Base-by-base conservation (phyloP, 2,329 filamentous ascomycete genomes). In the Epichloe baconii region DNA sequence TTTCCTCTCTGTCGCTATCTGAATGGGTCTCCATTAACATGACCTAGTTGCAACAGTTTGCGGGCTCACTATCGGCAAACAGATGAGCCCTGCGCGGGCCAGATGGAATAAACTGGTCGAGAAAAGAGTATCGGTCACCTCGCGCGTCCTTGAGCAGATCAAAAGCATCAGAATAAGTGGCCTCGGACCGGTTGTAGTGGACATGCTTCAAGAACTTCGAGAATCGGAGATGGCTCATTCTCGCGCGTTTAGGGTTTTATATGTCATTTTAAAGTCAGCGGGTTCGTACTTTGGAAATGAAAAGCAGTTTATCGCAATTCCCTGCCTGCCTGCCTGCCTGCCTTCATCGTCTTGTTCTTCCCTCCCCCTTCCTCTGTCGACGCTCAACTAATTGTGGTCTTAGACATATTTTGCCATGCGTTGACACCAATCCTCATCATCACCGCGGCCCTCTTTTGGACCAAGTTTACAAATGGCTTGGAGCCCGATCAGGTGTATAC, bases 61-160 rank as follows among this genome's bases (percentile, higher is more conserved):
- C 56, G 4, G 70, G 66, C 0, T 72, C 57, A 51, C 65, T 68
- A 61, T 75, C 73, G 0, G 70, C 66, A 44, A 60, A 31, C 26
- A 31, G 26, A 31, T 31, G 26, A 62, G 71, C 64, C n/a, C 68
- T 63, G 45, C 74, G 61, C 1, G 67, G 68, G 2, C 47, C 15
- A 34, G 50, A 4, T 69, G 66, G 66, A 58, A 61, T 3, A 49
- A 56, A 36, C 60, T 59, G 14, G 59, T 62, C 11, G 59, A 69
- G 46, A 54, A 56, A 15, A 61, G 67, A 21, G 57, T 69, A 23
- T 53, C 58, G 3, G 54, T 60, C 36, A 66, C 64, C 10, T 57
- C 62, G 0, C 55, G 56, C 3, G 58, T 64, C 36, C 61, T 31
- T 10, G 26, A 31, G 26, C 26, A 31, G 26, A 31, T 70, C 57